Evolutionary conservation across 169 alveolate genomes (phyloP).

Genomic region (Babesia bigemina): DNA sequence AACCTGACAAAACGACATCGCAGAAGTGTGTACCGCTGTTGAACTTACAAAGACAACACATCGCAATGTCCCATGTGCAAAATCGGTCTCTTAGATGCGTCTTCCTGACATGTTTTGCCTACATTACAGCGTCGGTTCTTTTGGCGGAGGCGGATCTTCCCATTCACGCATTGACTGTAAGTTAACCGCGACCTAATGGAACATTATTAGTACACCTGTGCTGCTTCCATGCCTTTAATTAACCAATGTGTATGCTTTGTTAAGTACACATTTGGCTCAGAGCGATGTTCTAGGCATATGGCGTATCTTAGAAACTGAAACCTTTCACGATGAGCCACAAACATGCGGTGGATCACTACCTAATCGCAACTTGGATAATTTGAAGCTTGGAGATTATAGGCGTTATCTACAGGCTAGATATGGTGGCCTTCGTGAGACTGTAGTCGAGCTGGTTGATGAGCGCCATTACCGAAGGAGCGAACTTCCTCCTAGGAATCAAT

Average conservation of each 20-base stretch:
- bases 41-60: neutral
- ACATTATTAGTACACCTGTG: neutral
- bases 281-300: constrained; percentile 63
- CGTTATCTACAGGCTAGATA: constrained; percentile 24
- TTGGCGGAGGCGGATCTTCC: constrained; percentile 32
- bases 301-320: constrained; percentile 53
- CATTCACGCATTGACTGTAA: constrained; percentile 43
- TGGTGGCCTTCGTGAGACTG: constrained; percentile 40
- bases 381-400: constrained; percentile 50
- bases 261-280: constrained; percentile 29
- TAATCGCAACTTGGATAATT: constrained; percentile 49
- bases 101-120: neutral
- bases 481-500: constrained; percentile 54
- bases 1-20: constrained; percentile 37
- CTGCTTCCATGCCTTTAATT: neutral
- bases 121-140: neutral
- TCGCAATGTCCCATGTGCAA: neutral
- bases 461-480: constrained; percentile 27
- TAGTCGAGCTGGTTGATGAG: constrained; percentile 53
- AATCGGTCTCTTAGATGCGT: neutral
- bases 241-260: constrained; percentile 7
- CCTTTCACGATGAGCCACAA: constrained; percentile 30
- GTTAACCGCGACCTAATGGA: neutral
- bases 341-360: constrained; percentile 65
- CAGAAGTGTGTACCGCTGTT: constrained; percentile 17